Conservation (phyloP, 768 basidiomycete species). For the Amanita jacksonii region DNA sequence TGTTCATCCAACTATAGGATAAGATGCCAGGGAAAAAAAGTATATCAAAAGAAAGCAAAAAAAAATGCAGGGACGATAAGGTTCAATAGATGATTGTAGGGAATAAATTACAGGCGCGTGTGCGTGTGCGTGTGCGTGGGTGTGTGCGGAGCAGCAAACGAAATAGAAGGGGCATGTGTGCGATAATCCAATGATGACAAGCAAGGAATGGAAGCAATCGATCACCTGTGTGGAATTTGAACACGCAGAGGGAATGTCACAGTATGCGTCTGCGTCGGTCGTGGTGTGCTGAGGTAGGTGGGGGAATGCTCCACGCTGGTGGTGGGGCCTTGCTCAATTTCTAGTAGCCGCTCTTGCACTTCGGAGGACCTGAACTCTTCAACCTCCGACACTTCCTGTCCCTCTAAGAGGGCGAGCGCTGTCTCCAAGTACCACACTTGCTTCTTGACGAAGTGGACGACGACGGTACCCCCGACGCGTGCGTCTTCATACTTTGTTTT, state of each 20-base stretch:
- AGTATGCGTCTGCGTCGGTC: not conserved
- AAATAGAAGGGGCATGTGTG: not conserved
- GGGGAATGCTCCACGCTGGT: not conserved
- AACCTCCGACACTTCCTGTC: constrained; percentile 57
- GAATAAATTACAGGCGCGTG: constrained; percentile 8
- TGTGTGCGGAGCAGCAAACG: not conserved
- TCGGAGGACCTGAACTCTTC: constrained; percentile 28
- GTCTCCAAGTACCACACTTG: constrained; percentile 96
- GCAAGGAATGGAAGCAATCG: too few relatives aligned
- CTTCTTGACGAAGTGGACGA: constrained; percentile 97
- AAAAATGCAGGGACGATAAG: not conserved
- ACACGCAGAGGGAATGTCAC: not conserved
- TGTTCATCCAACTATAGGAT: not conserved
- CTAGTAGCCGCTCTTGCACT: constrained; percentile 1
- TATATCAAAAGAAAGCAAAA: not conserved
- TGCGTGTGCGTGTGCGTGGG: not conserved
- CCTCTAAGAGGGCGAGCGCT: constrained; percentile 76
- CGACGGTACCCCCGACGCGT: constrained; percentile 85
- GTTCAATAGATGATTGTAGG: constrained; percentile 2
- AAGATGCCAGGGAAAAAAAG: not conserved
- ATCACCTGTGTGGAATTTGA: not conserved
- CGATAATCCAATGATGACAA: too few relatives aligned
- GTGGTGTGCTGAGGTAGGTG: not conserved
- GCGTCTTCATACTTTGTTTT: constrained; percentile 50
- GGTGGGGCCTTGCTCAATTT: not conserved